These are phyloP conservation scores for Cladosporium austrohemisphaericum DNA, from an alignment of 2,329 filamentous ascomycete species.

Conservation along the genomic window DNA sequence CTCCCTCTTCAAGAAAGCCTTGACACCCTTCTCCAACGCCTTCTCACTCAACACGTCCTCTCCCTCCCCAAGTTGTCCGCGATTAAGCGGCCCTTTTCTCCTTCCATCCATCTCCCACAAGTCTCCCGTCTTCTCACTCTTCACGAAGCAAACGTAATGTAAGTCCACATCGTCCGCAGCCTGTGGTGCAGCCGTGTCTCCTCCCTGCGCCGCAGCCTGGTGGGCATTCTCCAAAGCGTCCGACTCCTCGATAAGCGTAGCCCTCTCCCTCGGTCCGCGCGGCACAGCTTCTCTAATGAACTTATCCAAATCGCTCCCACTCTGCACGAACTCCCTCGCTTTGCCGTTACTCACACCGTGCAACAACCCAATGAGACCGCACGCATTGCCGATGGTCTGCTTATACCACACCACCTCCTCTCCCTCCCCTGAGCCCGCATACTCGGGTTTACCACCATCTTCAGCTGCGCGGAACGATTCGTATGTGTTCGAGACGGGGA, in stretches of 20 bases:
- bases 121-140: slow-evolving; percentile 60
- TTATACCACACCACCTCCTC: slow-evolving; percentile 91
- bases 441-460: slow-evolving; percentile 62
- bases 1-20: slow-evolving; percentile 58
- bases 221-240: slow-evolving; percentile 74
- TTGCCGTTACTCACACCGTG: slow-evolving; percentile 78
- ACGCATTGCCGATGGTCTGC: slow-evolving; percentile 92
- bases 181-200: slow-evolving; percentile 73
- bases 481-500: slow-evolving; percentile 77
- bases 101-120: slow-evolving; percentile 80
- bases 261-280: slow-evolving; percentile 62
- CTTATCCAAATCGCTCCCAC: slow-evolving; percentile 56
- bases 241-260: slow-evolving; percentile 72
- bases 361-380: slow-evolving; percentile 82
- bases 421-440: slow-evolving; percentile 60
- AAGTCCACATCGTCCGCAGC: slow-evolving; percentile 82
- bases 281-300: slow-evolving; percentile 69
- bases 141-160: slow-evolving; percentile 95
- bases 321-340: slow-evolving; percentile 58
- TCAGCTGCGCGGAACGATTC: slow-evolving; percentile 71
- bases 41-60: slow-evolving; percentile 60
- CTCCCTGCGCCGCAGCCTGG: slow-evolving; percentile 67
- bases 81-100: slow-evolving; percentile 68
- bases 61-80: slow-evolving; percentile 43
- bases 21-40: slow-evolving; percentile 68